phyloP scores from a whole-genome alignment of 2,329 filamentous ascomycete genomes.

The Penicillium sp. region DNA sequence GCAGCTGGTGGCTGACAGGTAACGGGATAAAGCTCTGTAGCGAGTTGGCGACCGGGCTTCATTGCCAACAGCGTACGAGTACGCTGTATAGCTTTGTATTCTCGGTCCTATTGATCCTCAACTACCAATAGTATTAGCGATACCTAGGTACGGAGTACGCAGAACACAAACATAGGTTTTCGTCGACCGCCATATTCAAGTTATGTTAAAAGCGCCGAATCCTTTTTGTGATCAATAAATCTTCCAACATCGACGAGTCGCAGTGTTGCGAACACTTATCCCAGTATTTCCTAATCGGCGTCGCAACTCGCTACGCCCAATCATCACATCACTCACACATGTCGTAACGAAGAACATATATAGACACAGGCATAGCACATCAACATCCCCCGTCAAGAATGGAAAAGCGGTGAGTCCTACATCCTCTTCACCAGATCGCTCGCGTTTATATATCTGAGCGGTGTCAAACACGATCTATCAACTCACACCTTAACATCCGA shows the following conservation, averaged over 20 bases:
- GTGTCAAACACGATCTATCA: conserved; percentile 9
- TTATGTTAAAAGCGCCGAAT: neutral
- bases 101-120: neutral
- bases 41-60: neutral
- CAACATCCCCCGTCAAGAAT: neutral
- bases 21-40: neutral
- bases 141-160: too few species aligned
- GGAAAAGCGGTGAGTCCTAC: neutral
- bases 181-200: neutral
- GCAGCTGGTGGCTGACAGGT: neutral
- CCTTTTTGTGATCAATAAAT: neutral
- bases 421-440: neutral
- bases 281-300: neutral
- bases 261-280: too few species aligned
- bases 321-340: neutral
- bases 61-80: neutral
- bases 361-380: neutral
- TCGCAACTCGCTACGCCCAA: neutral
- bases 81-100: neutral
- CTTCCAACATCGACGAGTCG: neutral
- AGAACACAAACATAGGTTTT: neutral
- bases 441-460: conserved; percentile 1
- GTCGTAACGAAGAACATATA: neutral
- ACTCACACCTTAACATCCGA: neutral
- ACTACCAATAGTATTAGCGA: neutral